These are phyloP conservation scores for Kwoniella botswanensis DNA, from an alignment of 768 basidiomycete genomes.

Conservation along the genomic window DNA sequence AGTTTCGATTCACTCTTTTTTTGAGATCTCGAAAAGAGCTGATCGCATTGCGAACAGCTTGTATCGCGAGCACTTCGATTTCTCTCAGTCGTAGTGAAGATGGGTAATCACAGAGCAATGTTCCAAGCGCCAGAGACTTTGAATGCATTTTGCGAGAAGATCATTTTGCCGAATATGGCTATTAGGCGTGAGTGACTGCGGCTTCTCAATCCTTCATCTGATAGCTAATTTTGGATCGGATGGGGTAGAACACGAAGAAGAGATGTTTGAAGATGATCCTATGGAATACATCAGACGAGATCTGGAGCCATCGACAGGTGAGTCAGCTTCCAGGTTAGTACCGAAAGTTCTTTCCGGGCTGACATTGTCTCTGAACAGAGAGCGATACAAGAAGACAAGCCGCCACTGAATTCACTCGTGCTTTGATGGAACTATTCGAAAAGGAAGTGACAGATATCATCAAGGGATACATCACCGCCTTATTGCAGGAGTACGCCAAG, in stretches of 20 bases:
- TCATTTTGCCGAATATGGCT: slow-evolving; percentile 90
- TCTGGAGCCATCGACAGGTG: slow-evolving; percentile 68
- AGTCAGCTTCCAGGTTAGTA: slow-evolving; percentile 21
- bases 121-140: slow-evolving; percentile 80
- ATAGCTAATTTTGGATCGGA: background rate
- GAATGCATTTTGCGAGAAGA: slow-evolving; percentile 79
- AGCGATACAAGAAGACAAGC: slow-evolving; percentile 86
- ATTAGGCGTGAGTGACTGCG: slow-evolving; percentile 64
- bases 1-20: background rate
- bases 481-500: slow-evolving; percentile 70
- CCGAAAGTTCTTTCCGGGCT: background rate
- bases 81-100: slow-evolving; percentile 88
- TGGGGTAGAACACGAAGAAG: slow-evolving; percentile 75
- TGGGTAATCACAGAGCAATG: slow-evolving; percentile 76
- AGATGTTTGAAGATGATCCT: slow-evolving; percentile 96
- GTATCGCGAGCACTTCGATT: slow-evolving; percentile 90
- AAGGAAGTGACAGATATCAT: slow-evolving; percentile 85
- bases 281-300: slow-evolving; percentile 91
- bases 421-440: slow-evolving; percentile 79
- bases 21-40: too few species aligned
- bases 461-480: slow-evolving; percentile 77
- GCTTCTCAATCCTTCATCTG: background rate
- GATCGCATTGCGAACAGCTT: slow-evolving; percentile 59
- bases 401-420: slow-evolving; percentile 92
- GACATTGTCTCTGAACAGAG: slow-evolving; percentile 61